phyloP scores from a whole-genome alignment of 2,329 filamentous ascomycete species.

The Trichophyton benhamiae region DNA sequence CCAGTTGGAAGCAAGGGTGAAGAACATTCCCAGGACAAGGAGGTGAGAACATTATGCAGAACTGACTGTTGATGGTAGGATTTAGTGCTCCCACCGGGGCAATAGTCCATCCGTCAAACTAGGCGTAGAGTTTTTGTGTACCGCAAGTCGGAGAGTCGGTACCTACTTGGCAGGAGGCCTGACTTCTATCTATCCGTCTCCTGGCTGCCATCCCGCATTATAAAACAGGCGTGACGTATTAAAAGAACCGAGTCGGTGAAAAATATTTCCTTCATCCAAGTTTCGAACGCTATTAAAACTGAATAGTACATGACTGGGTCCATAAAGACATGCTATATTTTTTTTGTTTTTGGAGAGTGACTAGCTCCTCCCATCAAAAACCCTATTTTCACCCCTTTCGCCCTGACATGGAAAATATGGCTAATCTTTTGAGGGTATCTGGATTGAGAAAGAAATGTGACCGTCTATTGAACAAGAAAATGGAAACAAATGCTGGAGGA shows the following conservation, averaged over 20 bases:
- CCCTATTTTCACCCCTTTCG: neutral
- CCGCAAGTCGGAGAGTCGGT: neutral
- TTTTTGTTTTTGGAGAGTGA: neutral
- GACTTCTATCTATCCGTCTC: neutral
- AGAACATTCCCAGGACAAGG: neutral
- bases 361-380: neutral
- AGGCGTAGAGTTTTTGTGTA: neutral
- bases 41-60: neutral
- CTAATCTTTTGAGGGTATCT: neutral
- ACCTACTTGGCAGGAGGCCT: neutral
- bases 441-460: neutral
- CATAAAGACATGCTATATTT: neutral
- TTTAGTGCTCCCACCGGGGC: neutral
- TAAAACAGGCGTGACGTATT: neutral
- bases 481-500: neutral
- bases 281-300: neutral
- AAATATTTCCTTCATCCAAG: neutral
- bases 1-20: neutral
- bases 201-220: neutral
- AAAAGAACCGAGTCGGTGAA: neutral
- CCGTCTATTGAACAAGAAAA: neutral
- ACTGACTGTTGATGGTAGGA: neutral
- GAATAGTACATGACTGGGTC: neutral
- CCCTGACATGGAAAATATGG: neutral
- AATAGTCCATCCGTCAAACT: neutral